phyloP scores from a whole-genome alignment of 441 rosid species.

The Pelargonium fulgidum region DNA sequence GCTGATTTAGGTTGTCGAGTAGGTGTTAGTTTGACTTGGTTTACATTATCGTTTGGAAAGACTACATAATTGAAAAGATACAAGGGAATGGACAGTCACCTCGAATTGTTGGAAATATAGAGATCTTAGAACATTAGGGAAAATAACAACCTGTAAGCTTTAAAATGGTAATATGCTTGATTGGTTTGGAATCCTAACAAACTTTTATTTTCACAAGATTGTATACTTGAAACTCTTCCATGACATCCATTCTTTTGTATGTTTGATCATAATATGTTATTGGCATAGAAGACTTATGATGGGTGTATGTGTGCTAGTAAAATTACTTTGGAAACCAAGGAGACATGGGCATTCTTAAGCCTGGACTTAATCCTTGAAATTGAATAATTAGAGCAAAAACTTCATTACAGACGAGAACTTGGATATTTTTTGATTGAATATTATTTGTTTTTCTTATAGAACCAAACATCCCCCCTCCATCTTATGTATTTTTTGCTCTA shows the following conservation, averaged over 20 bases:
- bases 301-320: not conserved
- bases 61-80: no score
- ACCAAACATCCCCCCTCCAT: not conserved
- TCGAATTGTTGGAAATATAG: no score
- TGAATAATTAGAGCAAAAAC: not conserved
- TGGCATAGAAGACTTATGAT: conserved; percentile 4
- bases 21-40: no score
- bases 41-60: no score
- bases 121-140: no score
- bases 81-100: not conserved
- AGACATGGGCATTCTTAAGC: not conserved
- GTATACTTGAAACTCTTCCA: no score
- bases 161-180: no score
- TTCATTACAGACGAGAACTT: not conserved
- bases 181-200: no score
- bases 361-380: not conserved
- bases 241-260: not conserved
- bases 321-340: conserved; percentile 3
- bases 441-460: not conserved
- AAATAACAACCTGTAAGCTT: no score
- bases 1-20: no score
- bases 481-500: not conserved
- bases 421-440: not conserved
- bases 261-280: not conserved
- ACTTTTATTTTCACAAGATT: no score